These are phyloP conservation scores for Taxillus chinensis DNA, from an alignment of 164 flowering plant species.

Conservation along the genomic window DNA sequence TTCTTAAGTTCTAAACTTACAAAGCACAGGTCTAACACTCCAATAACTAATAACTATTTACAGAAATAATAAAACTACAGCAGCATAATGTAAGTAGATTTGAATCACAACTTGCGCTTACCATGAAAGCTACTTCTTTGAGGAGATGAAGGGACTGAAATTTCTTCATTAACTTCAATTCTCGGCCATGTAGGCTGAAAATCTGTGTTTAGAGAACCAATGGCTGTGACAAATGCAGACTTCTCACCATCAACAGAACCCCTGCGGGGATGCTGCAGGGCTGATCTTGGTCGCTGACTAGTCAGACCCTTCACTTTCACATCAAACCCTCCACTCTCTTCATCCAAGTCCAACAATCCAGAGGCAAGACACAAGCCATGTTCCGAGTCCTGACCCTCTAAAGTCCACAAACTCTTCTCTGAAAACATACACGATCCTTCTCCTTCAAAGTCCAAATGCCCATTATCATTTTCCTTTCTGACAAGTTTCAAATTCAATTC, in stretches of 20 bases:
- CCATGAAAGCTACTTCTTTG: constrained; percentile 8
- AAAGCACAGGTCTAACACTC: too few species aligned
- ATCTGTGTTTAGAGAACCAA: constrained; percentile 12
- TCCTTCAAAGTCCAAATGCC: constrained; percentile 25
- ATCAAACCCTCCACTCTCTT: constrained; percentile 16
- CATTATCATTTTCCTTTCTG: constrained; percentile 8
- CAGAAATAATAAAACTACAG: neutral
- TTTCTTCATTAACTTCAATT: constrained; percentile 16
- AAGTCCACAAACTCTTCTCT: constrained; percentile 12
- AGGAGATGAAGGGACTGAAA: constrained; percentile 7
- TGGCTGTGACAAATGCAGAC: constrained; percentile 18
- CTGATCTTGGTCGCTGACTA: constrained; percentile 15
- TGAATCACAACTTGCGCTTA: constrained; percentile 4
- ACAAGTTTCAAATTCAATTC: constrained; percentile 9
- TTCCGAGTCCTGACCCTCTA: constrained; percentile 6
- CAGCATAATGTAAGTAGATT: neutral
- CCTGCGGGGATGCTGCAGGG: constrained; percentile 28
- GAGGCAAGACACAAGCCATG: constrained; percentile 1
- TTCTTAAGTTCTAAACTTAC: too few species aligned
- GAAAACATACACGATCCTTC: constrained; percentile 41
- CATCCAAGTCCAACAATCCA: constrained; percentile 1
- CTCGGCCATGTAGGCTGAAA: constrained; percentile 4
- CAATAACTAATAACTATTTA: neutral
- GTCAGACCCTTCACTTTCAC: constrained; percentile 34
- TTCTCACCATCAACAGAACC: constrained; percentile 14